Conservation (phyloP, 169 alveolate species). For the Eimeria sp. region DNA sequence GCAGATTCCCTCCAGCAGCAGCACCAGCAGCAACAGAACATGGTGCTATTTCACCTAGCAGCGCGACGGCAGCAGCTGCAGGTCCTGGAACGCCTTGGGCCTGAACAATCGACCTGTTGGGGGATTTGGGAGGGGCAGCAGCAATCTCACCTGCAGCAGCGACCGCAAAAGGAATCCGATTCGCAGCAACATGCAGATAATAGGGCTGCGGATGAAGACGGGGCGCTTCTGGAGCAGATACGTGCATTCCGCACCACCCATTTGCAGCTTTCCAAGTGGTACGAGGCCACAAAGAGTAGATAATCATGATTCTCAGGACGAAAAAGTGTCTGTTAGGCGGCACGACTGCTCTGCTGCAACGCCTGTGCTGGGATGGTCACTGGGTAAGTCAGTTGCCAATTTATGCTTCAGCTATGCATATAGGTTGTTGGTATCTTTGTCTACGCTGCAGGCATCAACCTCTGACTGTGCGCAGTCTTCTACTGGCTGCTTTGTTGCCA, state of each 20-base stretch:
- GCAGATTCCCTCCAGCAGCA: conserved; percentile 57
- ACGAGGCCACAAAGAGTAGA: background rate
- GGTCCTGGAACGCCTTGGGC: conserved; percentile 23
- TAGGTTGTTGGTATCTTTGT: background rate
- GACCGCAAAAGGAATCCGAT: background rate
- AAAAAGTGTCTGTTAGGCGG: background rate
- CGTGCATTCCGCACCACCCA: conserved; percentile 61
- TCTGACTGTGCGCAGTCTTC: conserved; percentile 36
- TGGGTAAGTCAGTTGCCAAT: background rate
- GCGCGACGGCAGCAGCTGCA: conserved; percentile 73
- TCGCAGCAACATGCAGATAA: background rate
- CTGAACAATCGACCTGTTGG: conserved; percentile 22
- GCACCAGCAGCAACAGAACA: conserved; percentile 63
- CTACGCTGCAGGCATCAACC: conserved; percentile 69
- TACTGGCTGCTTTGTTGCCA: conserved; percentile 58
- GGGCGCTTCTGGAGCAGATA: conserved; percentile 17
- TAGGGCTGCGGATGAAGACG: background rate
- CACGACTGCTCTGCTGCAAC: background rate
- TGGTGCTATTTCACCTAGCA: conserved; percentile 73
- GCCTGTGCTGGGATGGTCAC: background rate
- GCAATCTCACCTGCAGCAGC: background rate
- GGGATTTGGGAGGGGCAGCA: background rate
- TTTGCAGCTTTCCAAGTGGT: conserved; percentile 78
- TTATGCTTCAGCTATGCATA: background rate
- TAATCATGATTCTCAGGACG: background rate